Evolutionary conservation across 208 protist genomes (phyloP), one percentile per base, ranked within the genome.

Genomic region (Eutreptiella sp.): DNA sequence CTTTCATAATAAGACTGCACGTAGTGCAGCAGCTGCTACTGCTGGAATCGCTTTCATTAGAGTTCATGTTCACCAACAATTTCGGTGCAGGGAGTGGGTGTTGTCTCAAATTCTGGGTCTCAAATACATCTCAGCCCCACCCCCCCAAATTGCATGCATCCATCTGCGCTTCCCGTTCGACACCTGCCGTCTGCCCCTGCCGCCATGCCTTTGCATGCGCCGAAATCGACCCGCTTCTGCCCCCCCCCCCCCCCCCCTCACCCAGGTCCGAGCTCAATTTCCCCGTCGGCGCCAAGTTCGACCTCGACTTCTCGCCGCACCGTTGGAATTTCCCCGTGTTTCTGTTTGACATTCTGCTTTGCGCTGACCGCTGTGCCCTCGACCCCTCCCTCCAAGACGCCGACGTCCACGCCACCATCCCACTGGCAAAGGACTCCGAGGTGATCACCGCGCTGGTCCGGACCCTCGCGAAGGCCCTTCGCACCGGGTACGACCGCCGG

Each of bases 201-300:
- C n/a, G n/a, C n/a, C n/a, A n/a, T n/a, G n/a, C n/a, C n/a, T n/a
- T n/a, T n/a, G n/a, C n/a, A n/a, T 61, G 76, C 36, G 73, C 76
- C 63, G 73, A 79, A 7, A 52, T 79, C n/a, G 73, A 79, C 63
- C 14, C 74, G 48, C 54, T 79, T 11, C 54, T 79, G 2, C 71
- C 73, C 32, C 73, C 73, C 28, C 76, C 85, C 47, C 71, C 73
- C 42, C 70, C n/a, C n/a, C n/a, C n/a, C n/a, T n/a, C n/a, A 19
- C 64, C 77, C 27, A 70, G 61, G 28, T 77, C 70, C 3, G 73
- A 79, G 53, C 57, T 79, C 39, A 79, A 79, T 39, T 79, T 79
- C 64, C 73, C 73, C 4, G 71, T 63, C 33, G 58, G 70, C 2
- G 9, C 4, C 16, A 70, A 70, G 63, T 23, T 52, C 28, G 33